Base-by-base conservation (phyloP, 495 filamentous ascomycete species). In the Parathielavia appendiculata region DNA sequence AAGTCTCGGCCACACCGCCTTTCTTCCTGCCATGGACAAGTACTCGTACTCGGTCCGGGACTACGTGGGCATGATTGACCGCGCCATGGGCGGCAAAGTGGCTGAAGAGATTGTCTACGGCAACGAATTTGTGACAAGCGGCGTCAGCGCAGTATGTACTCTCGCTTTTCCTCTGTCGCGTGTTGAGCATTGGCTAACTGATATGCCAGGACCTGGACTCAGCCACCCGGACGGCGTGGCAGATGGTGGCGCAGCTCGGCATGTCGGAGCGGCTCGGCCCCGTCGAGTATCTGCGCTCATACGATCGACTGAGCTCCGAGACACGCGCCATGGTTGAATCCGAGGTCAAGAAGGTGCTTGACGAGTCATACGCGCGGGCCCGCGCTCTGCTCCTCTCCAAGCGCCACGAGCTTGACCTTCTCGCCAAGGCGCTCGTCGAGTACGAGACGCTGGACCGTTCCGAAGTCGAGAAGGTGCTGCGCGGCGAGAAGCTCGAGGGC, bases 61-160 rank as follows among this genome's bases (percentile, higher is more conserved):
- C 58, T 86, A 88, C 54, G 60, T 91, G 55, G 86, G 89, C 22
- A 70, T 79, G 32, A 92, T 98, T 59, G 90, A 92, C 65, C 81
- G 88, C 41, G 80, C 83, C 40, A 86, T 97, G 79, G 93, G 92
- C 51, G 93, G 95, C 54, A 96, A 93, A 73, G 89, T 89, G 32
- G 93, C 95, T 0, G 93, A 98, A 69, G 91, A 97, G 74, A 77
- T 98, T 49, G 83, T 96, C 34, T 97, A 89, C 62, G 93, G 93
- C 4, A 70, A 83, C 19, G 91, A 96, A 47, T 84, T 89, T 57
- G 92, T 97, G 34, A 91, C 90, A 3, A 89, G 82, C 65, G 93
- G 93, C 55, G 88, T 86, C 52, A 84, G 86, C 59, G 70, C 75
- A 43, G 88, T 92, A 85, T 68, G 83, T 77, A 20, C 34, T 56